These are phyloP conservation scores for Fusarium sp. DNA, from an alignment of 2,329 filamentous ascomycete genomes.

Conservation along the genomic window DNA sequence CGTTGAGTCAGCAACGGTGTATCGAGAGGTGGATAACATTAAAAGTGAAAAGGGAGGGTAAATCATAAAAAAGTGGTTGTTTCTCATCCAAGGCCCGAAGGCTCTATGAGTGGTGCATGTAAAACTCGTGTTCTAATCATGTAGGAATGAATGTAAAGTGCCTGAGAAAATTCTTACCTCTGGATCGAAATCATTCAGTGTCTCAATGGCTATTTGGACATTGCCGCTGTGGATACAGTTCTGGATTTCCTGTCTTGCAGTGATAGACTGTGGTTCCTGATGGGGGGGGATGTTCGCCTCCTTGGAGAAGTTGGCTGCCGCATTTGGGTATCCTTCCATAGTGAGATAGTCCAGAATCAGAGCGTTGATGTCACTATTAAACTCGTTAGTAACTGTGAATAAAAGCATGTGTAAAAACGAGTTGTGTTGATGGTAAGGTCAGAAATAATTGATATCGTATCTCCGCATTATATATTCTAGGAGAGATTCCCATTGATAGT, in stretches of 20 bases:
- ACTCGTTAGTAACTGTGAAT: constrained; percentile 46
- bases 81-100: constrained; percentile 91
- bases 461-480: constrained; percentile 92
- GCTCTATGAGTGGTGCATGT: constrained; percentile 99
- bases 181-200: constrained; percentile 89
- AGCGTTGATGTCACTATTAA: constrained; percentile 87
- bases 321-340: constrained; percentile 92
- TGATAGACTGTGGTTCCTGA: constrained; percentile 79
- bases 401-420: constrained; percentile 13
- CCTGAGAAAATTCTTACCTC: constrained; percentile 73
- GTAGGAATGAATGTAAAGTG: constrained; percentile 56
- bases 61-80: constrained; percentile 71
- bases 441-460: constrained; percentile 73
- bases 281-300: constrained; percentile 89
- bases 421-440: constrained; percentile 48
- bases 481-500: constrained; percentile 99
- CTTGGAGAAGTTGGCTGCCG: constrained; percentile 91
- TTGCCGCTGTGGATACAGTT: constrained; percentile 87
- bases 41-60: constrained; percentile 20
- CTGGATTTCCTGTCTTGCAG: constrained; percentile 83
- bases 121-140: constrained; percentile 95
- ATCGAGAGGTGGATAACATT: background rate
- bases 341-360: constrained; percentile 97
- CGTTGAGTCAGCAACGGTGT: constrained; percentile 24
- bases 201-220: constrained; percentile 86